Conservation (phyloP, 257 asterid species). For the Eustoma russellianum region DNA sequence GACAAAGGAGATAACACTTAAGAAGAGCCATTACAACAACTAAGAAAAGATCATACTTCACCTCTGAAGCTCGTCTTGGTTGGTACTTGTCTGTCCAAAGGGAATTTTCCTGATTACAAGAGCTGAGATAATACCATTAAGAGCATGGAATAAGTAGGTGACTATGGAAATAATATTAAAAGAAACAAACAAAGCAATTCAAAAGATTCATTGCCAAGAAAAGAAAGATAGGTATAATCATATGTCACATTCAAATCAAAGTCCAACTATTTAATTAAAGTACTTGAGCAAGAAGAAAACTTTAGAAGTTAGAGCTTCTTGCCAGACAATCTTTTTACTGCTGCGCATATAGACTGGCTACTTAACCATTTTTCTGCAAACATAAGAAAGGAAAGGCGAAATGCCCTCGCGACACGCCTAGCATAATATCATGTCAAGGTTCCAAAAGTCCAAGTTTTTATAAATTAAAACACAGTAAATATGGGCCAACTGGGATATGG, state of each 20-base stretch:
- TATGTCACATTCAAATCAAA: too few relatives aligned
- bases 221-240: too few relatives aligned
- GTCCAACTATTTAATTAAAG: background rate
- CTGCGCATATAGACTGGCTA: background rate
- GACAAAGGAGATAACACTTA: background rate
- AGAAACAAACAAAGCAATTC: too few relatives aligned
- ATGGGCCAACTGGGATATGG: too few relatives aligned
- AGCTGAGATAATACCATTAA: constrained; percentile 25
- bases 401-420: too few relatives aligned
- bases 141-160: background rate
- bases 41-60: constrained; percentile 18
- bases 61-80: constrained; percentile 81
- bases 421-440: too few relatives aligned
- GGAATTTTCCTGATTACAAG: constrained; percentile 40
- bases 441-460: too few relatives aligned
- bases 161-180: background rate
- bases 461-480: too few relatives aligned
- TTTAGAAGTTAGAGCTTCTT: background rate
- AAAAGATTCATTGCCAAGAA: too few relatives aligned
- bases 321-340: background rate
- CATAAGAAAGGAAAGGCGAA: too few relatives aligned
- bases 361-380: background rate
- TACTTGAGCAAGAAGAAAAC: background rate
- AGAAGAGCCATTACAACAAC: constrained; percentile 4
- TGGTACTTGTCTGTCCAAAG: constrained; percentile 89